phyloP scores from a whole-genome alignment of 202 grass and related monocot species.

The Cymbopogon flexuosus region DNA sequence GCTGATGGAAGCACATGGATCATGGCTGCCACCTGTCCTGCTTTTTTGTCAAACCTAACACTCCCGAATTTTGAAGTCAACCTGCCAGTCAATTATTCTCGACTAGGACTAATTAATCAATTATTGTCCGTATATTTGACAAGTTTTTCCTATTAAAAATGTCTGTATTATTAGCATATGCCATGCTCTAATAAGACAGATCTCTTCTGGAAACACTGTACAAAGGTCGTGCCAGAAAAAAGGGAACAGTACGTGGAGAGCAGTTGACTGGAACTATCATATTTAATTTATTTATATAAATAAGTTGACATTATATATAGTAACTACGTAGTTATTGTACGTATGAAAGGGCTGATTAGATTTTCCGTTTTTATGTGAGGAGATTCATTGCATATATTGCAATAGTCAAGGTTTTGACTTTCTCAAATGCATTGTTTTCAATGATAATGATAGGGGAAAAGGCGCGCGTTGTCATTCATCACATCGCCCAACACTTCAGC shows the following conservation, averaged over 20 bases:
- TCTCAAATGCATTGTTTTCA: slow-evolving; percentile 6
- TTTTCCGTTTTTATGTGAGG: neutral
- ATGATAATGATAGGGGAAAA: neutral
- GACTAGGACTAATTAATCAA: neutral
- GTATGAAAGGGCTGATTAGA: neutral
- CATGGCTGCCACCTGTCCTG: slow-evolving; percentile 32
- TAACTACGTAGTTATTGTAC: neutral
- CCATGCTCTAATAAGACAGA: neutral
- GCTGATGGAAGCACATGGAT: slow-evolving; percentile 26
- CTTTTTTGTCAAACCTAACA: slow-evolving; percentile 23
- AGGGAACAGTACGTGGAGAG: neutral
- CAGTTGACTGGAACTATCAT: slow-evolving; percentile 19
- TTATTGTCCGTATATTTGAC: neutral
- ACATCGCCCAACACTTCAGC: neutral
- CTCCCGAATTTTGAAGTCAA: slow-evolving; percentile 17
- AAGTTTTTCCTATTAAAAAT: neutral
- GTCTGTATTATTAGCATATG: slow-evolving; percentile 12
- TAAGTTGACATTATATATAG: neutral
- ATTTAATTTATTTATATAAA: neutral
- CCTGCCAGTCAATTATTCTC: slow-evolving; percentile 2
- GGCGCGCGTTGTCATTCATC: neutral
- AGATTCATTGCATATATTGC: neutral
- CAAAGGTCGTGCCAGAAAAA: neutral
- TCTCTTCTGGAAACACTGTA: neutral
- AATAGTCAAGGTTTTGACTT: neutral